Conservation (phyloP, 208 protist genomes). For the Balamuthia mandrillaris region DNA sequence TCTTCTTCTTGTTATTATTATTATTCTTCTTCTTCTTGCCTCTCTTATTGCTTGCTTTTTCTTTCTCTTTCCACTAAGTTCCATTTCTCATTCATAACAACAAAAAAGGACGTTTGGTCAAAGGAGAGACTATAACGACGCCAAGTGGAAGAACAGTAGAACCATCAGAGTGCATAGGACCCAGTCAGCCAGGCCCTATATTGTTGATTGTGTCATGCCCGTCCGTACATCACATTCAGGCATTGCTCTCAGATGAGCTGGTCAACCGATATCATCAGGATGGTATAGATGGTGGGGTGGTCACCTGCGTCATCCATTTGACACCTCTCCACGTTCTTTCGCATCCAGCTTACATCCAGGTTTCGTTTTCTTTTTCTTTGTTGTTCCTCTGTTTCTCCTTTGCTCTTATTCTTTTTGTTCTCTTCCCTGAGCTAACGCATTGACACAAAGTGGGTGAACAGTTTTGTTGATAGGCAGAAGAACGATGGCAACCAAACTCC, state of each 20-base stretch:
- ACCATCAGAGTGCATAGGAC: neutral
- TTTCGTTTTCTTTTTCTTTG: neutral
- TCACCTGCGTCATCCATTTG: no score
- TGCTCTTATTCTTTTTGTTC: neutral
- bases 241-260: neutral
- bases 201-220: neutral
- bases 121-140: neutral
- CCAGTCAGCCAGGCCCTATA: neutral
- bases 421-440: neutral
- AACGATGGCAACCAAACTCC: no score
- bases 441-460: no score
- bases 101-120: neutral
- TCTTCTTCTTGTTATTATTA: no score
- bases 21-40: no score
- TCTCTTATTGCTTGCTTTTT: no score
- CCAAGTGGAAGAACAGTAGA: neutral
- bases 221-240: neutral
- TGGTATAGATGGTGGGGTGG: no score
- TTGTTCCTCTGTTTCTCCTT: neutral
- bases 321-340: neutral
- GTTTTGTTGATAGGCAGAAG: no score
- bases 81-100: neutral
- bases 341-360: neutral
- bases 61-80: no score
- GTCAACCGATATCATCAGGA: no score